These are phyloP conservation scores for Trichoderma hamatum DNA, from an alignment of 2,329 filamentous ascomycete species.

Conservation along the genomic window DNA sequence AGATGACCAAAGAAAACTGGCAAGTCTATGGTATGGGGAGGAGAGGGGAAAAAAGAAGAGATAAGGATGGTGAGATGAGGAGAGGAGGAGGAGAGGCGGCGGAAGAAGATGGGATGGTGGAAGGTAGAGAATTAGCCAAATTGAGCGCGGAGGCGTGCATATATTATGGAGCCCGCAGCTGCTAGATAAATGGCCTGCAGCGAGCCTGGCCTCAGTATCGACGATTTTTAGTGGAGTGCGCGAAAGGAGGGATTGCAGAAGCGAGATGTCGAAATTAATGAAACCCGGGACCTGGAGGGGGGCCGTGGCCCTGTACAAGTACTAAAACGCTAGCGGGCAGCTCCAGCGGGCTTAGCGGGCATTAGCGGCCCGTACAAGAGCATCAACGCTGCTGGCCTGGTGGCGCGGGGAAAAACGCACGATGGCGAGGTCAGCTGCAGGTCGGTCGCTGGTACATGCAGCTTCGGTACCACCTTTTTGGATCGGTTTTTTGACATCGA, in stretches of 20 bases:
- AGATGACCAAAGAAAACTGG: slow-evolving; percentile 15
- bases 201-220: not conserved
- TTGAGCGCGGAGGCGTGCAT: not conserved
- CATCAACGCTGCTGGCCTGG: not conserved
- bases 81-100: slow-evolving; percentile 26
- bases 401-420: slow-evolving; percentile 11
- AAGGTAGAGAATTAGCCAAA: not conserved
- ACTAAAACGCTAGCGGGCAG: not conserved
- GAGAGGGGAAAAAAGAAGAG: not conserved
- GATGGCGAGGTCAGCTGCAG: not conserved
- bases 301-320: slow-evolving; percentile 16
- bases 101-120: slow-evolving; percentile 26
- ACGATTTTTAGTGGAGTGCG: slow-evolving; percentile 2
- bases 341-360: not conserved
- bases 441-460: not conserved
- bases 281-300: too few relatives aligned
- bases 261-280: slow-evolving; percentile 23
- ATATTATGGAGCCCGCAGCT: not conserved
- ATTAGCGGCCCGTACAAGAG: not conserved
- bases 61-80: not conserved
- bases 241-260: slow-evolving; percentile 6
- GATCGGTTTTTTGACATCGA: too few relatives aligned
- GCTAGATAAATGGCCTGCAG: not conserved
- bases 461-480: not conserved
- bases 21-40: slow-evolving; percentile 20